Base-by-base conservation (phyloP, 2,329 filamentous ascomycete genomes). In the Beauveria bassiana region DNA sequence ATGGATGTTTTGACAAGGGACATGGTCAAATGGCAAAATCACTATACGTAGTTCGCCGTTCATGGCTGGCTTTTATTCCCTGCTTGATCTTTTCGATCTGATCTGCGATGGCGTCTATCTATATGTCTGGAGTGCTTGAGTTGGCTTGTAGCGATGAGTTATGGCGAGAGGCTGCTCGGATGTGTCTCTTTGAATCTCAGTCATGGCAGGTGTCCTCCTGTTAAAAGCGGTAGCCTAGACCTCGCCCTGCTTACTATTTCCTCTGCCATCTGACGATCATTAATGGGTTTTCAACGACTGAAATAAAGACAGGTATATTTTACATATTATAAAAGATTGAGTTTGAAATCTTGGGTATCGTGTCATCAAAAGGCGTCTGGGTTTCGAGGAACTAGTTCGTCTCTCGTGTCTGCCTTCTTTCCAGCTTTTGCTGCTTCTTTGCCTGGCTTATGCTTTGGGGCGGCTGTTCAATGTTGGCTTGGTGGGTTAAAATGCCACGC, bases 1-100 rank as follows among this genome's bases (percentile, higher is more conserved):
- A 96, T 96, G 90, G 91, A 96, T 72, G 82, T 86, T 67, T 75
- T 96, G 71, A 93, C 89, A 64, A 82, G 89, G 64, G 86, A 92
- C 71, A 81, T 96, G 68, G 84, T 93, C 66, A 88, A 89, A 69
- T 96, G 91, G 91, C 91, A 96, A 75, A 87, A 88, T 65, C 84
- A 90, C 69, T 92, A 83, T 67, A 72, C 77, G 59, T 75, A 66
- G 70, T 34, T 16, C 8, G 24, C 5, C 16, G 24, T 45, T 8
- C 6, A 12, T 38, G 12, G 47, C 14, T 53, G 24, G 12, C 3
- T 31, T 50, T 26, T 5, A 4, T 5, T 42, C 22, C 9, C 43
- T 42, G 10, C 12, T 51, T 28, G 18, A 12, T 49, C 40, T 18
- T 49, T 34, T 31, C n/a, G 45, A 16, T 20, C 34, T 18, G 31